A percentile compares a stretch with the other conserved stretches of the same genome.
Conservation (phyloP, 805 yeast species). For the Yamadazyma phyllophila region DNA sequence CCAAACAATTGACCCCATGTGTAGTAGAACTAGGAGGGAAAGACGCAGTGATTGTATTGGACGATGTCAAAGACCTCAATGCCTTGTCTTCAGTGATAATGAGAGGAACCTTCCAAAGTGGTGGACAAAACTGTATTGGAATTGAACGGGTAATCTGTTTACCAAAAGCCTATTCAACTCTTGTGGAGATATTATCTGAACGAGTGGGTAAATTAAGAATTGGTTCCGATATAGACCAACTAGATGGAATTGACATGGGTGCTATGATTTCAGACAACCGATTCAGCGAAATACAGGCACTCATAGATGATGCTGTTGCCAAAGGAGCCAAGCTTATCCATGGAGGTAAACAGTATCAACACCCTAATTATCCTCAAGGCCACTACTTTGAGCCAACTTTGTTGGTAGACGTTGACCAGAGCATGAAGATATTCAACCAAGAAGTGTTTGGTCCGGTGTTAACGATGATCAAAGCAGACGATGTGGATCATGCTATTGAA, state of each 20-base stretch:
- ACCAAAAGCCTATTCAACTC: constrained; percentile 60
- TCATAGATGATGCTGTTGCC: constrained; percentile 69
- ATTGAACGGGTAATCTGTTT: constrained; percentile 89
- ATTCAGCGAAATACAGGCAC: constrained; percentile 62
- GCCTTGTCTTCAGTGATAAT: constrained; percentile 70
- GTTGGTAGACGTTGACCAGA: constrained; percentile 71
- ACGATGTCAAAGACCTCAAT: constrained; percentile 60
- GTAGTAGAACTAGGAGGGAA: constrained; percentile 97
- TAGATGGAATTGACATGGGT: constrained; percentile 92
- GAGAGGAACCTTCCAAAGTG: constrained; percentile 95
- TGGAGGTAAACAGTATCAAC: constrained; percentile 80
- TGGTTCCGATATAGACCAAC: constrained; percentile 91
- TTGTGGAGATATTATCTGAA: constrained; percentile 54
- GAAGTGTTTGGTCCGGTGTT: constrained; percentile 96
- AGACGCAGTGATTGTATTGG: constrained; percentile 85
- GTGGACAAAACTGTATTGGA: constrained; percentile 98
- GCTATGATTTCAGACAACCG: constrained; percentile 85
- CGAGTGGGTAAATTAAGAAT: constrained; percentile 64
- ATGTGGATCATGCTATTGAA: constrained; percentile 64
- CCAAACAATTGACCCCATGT: constrained; percentile 86
- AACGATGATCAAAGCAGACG: constrained; percentile 70
- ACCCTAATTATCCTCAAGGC: constrained; percentile 95
- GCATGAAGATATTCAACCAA: constrained; percentile 76
- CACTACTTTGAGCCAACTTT: constrained; percentile 91
- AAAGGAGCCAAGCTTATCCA: constrained; percentile 76